phyloP scores from a whole-genome alignment of 208 protist genomes.

The Porcisia hertigi region DNA sequence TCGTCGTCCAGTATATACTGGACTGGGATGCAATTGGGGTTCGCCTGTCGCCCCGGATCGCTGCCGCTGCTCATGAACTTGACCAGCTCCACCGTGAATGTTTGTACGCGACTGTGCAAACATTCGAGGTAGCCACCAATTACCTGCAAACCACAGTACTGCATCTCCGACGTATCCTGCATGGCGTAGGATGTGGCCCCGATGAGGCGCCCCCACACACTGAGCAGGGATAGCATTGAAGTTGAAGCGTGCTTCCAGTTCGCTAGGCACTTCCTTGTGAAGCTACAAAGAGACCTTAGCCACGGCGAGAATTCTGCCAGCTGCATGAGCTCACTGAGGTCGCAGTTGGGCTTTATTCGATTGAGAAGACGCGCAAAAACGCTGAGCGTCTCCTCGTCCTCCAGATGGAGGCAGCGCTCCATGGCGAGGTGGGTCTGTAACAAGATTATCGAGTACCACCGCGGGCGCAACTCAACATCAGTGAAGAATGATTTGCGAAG shows the following conservation, averaged over 20 bases:
- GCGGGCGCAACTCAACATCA: constrained; percentile 14
- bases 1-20: constrained; percentile 49
- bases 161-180: constrained; percentile 15
- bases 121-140: constrained; percentile 27
- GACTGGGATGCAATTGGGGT: constrained; percentile 3
- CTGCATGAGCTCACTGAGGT: constrained; percentile 49
- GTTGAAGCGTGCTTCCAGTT: constrained; percentile 29
- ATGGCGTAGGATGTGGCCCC: constrained; percentile 33
- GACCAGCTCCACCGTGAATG: constrained; percentile 18
- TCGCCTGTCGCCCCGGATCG: background rate
- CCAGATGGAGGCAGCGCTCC: constrained; percentile 41
- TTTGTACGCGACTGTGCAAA: constrained; percentile 26
- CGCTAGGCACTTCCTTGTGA: constrained; percentile 32
- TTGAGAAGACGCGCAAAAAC: constrained; percentile 51
- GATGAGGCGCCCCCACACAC: constrained; percentile 39
- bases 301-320: constrained; percentile 36
- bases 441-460: constrained; percentile 50
- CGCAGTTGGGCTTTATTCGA: constrained; percentile 61
- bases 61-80: constrained; percentile 12
- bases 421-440: constrained; percentile 57
- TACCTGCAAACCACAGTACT: constrained; percentile 12
- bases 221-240: constrained; percentile 35
- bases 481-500: constrained; percentile 29
- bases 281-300: constrained; percentile 27
- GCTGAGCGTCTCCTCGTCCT: constrained; percentile 36